Evolutionary conservation across 345 rosid species (phyloP).

Genomic region (Eucalyptus pauciflora): DNA sequence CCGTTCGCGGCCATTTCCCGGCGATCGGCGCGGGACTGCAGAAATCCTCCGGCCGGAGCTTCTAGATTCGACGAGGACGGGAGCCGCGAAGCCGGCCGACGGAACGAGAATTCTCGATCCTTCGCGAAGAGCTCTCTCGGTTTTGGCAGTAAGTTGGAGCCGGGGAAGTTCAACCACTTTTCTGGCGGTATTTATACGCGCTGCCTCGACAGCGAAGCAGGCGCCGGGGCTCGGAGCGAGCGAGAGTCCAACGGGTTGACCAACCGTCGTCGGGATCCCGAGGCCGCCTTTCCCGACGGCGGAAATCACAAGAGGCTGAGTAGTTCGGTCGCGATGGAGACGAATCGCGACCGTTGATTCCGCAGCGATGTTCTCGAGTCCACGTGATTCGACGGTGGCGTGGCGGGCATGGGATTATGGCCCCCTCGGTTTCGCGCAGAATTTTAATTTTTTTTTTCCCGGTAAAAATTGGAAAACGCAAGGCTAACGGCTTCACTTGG

Average conservation of each 20-base stretch:
- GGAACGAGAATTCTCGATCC: neutral
- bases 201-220: neutral
- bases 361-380: neutral
- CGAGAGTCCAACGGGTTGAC: neutral
- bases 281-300: neutral
- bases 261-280: neutral
- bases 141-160: neutral
- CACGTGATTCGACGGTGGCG: neutral
- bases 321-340: neutral
- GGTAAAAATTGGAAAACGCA: neutral
- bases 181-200: neutral
- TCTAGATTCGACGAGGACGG: neutral
- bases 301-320: neutral
- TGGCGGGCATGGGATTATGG: neutral
- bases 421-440: neutral
- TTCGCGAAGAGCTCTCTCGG: neutral
- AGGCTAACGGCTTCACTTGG: neutral
- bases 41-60: neutral
- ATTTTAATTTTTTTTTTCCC: neutral
- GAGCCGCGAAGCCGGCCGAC: neutral
- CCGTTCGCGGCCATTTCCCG: constrained; percentile 29
- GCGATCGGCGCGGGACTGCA: neutral
- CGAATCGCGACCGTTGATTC: neutral
- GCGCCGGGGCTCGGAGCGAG: neutral
- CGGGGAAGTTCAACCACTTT: neutral